These are phyloP conservation scores for Trichothecium roseum DNA, from an alignment of 2,329 filamentous ascomycete genomes.

Conservation along the genomic window DNA sequence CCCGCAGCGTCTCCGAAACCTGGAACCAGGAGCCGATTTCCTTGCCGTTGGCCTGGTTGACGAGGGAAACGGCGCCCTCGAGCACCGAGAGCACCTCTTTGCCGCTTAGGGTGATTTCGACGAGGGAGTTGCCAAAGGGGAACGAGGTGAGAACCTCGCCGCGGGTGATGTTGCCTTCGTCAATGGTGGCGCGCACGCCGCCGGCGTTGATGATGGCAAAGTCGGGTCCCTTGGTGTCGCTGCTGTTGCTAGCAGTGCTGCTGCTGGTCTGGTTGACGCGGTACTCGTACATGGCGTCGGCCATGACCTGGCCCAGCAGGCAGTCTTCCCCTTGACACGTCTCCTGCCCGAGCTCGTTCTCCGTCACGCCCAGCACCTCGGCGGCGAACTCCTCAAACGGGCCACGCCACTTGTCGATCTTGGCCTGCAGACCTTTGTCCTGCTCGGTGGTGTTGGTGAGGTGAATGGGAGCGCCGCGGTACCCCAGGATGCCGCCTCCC, in stretches of 20 bases:
- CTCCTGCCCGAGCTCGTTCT: slow-evolving; percentile 47
- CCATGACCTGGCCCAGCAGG: slow-evolving; percentile 42
- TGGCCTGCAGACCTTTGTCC: slow-evolving; percentile 43
- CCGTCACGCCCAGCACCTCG: slow-evolving; percentile 43
- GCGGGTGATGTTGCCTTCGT: slow-evolving; percentile 48
- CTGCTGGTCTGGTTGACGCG: slow-evolving; percentile 33
- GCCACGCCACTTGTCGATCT: slow-evolving; percentile 47
- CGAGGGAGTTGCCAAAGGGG: slow-evolving; percentile 55
- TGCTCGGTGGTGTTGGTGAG: slow-evolving; percentile 50
- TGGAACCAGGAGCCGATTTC: slow-evolving; percentile 50
- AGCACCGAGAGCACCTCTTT: slow-evolving; percentile 44
- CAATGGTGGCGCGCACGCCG: slow-evolving; percentile 54
- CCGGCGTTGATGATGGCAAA: slow-evolving; percentile 56
- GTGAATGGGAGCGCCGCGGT: slow-evolving; percentile 54
- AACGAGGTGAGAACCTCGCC: slow-evolving; percentile 55
- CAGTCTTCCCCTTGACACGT: slow-evolving; percentile 50
- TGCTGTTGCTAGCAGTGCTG: no score
- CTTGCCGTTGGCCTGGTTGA: slow-evolving; percentile 43
- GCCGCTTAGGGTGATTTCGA: slow-evolving; percentile 44
- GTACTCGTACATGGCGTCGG: slow-evolving; percentile 52
- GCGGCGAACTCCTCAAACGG: slow-evolving; percentile 51
- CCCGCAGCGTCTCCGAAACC: slow-evolving; percentile 42
- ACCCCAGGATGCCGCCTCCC: slow-evolving; percentile 49
- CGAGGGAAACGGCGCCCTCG: slow-evolving; percentile 44
- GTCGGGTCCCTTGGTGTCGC: slow-evolving; percentile 28